Conservation (phyloP, 2,329 filamentous ascomycete genomes). For the Botrytis fragariae region DNA sequence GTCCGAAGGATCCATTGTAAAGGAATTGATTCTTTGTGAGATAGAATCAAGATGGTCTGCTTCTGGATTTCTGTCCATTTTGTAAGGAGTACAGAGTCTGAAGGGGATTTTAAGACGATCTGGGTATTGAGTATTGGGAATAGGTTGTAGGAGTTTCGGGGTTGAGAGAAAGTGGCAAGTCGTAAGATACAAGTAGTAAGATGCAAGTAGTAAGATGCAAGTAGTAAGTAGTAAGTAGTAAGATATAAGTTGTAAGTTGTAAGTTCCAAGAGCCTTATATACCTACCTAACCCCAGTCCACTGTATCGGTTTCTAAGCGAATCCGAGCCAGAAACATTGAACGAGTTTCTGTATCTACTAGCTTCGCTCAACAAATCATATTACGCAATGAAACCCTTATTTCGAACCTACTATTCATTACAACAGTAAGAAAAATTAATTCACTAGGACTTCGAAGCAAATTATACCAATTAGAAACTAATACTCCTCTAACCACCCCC, state of each 20-base stretch:
- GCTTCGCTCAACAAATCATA: not conserved
- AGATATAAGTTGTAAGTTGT: too few species aligned
- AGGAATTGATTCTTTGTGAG: not conserved
- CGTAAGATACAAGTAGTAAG: too few species aligned
- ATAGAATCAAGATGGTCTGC: not conserved
- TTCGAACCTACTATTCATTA: not conserved
- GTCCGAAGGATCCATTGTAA: not conserved
- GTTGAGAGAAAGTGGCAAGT: too few species aligned
- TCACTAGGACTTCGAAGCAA: not conserved
- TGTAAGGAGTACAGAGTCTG: not conserved
- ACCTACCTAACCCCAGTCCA: not conserved
- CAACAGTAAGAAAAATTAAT: accelerated
- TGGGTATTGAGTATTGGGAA: not conserved
- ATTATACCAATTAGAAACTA: not conserved
- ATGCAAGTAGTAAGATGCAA: too few species aligned
- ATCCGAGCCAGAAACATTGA: not conserved
- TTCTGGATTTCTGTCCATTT: not conserved
- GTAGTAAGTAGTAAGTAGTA: too few species aligned
- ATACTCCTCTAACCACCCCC: accelerated
- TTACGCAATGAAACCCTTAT: accelerated
- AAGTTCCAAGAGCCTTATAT: not conserved
- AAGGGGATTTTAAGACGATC: accelerated
- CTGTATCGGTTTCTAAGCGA: not conserved
- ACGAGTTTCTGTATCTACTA: not conserved
- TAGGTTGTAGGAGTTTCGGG: not conserved